A percentile compares a stretch with the other conserved stretches of the same genome.
Conservation (phyloP, 768 basidiomycete genomes). For the Tulasnella sp. region DNA sequence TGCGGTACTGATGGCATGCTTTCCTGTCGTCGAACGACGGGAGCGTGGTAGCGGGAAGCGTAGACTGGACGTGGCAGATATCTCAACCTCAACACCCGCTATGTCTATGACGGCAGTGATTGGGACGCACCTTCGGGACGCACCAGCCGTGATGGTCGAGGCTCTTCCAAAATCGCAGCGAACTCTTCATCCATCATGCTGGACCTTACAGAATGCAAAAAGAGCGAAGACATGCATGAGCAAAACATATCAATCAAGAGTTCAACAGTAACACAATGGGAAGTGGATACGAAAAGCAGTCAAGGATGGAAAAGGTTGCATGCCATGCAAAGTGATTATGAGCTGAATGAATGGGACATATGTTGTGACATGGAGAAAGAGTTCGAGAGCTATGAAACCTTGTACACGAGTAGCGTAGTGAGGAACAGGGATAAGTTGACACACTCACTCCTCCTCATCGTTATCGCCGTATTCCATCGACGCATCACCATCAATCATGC, state of each 20-base stretch:
- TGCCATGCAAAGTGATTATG: neutral
- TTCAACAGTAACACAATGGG: slow-evolving; percentile 3
- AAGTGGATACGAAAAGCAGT: slow-evolving; percentile 2
- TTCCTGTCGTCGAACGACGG: too few relatives aligned
- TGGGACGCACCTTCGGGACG: too few relatives aligned
- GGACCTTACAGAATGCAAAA: slow-evolving; percentile 13
- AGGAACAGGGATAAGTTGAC: neutral
- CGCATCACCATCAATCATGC: neutral
- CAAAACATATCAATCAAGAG: slow-evolving; percentile 8
- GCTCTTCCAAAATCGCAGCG: neutral
- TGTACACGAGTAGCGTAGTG: neutral
- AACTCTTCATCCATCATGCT: slow-evolving; percentile 3
- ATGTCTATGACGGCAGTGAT: too few relatives aligned
- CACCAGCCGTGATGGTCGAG: too few relatives aligned
- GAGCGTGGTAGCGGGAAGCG: too few relatives aligned
- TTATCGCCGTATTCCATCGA: neutral
- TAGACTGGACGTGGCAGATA: too few relatives aligned
- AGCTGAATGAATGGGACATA: slow-evolving; percentile 8
- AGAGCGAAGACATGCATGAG: slow-evolving; percentile 4
- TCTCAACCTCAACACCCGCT: too few relatives aligned
- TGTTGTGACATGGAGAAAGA: neutral
- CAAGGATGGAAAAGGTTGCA: neutral
- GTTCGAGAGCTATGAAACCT: neutral
- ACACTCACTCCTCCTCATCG: slow-evolving; percentile 12
- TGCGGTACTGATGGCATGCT: too few relatives aligned